These are phyloP conservation scores for Hericium rajendrae DNA, from an alignment of 768 basidiomycete species.

Conservation along the genomic window DNA sequence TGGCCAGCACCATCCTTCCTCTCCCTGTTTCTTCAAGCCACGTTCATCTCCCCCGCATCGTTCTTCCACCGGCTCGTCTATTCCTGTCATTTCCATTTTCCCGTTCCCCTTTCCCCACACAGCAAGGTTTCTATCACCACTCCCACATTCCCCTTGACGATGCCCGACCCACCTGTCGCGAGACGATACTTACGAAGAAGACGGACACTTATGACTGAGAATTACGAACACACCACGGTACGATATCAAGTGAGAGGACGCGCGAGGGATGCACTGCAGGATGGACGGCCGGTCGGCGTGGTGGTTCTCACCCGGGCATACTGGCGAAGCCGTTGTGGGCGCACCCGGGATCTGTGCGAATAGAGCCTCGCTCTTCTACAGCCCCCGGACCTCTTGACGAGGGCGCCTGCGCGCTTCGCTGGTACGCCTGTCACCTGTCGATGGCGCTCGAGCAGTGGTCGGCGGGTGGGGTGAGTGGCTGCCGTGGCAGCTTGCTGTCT, in stretches of 20 bases:
- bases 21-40: conserved; percentile 7
- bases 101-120: not conserved
- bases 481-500: not conserved
- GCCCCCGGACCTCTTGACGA: not conserved
- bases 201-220: conserved; percentile 14
- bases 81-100: conserved; percentile 6
- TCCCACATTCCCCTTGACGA: conserved; percentile 2
- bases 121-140: not conserved
- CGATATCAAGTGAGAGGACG: conserved; percentile 6
- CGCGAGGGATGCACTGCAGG: not conserved
- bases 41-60: conserved; percentile 3
- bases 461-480: not conserved
- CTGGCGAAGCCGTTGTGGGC: not conserved
- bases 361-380: not conserved
- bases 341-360: not conserved
- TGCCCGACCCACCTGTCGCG: conserved; percentile 4
- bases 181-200: conserved; percentile 13
- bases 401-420: not conserved
- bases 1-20: conserved; percentile 2
- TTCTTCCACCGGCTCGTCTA: conserved; percentile 5
- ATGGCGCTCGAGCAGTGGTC: not conserved
- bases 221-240: conserved; percentile 8
- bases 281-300: not conserved
- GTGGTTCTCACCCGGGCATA: not conserved
- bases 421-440: not conserved